Evolutionary conservation across 108 stramenopile genomes (phyloP).

Genomic region (Craspedostauros australis): DNA sequence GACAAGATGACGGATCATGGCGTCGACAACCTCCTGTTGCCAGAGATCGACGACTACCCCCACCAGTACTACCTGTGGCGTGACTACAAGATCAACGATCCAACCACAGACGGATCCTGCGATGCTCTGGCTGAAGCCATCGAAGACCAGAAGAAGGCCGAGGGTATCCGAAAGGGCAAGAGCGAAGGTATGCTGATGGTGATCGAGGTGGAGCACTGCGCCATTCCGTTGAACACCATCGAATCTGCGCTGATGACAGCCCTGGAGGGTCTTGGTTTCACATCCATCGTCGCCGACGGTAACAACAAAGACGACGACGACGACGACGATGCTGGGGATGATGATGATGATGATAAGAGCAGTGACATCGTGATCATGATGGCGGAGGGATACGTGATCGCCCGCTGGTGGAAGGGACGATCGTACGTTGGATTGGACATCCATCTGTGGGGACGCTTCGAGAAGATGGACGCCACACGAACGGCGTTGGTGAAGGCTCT

Average conservation of each 20-base stretch:
- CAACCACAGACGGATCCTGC: conserved; percentile 28
- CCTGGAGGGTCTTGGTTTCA: too few relatives aligned
- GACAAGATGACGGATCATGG: conserved; percentile 14
- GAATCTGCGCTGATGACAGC: too few relatives aligned
- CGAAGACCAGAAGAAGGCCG: neutral
- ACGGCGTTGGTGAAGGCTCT: conserved; percentile 24
- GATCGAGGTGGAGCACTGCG: too few relatives aligned
- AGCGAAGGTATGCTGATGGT: too few relatives aligned
- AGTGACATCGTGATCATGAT: conserved; percentile 9
- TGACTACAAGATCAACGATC: conserved; percentile 19
- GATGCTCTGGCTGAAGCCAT: neutral
- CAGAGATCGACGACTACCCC: neutral
- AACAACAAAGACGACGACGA: too few relatives aligned
- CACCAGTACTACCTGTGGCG: conserved; percentile 14
- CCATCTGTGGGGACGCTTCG: conserved; percentile 46
- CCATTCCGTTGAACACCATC: too few relatives aligned
- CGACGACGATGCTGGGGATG: too few relatives aligned
- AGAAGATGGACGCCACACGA: conserved; percentile 21
- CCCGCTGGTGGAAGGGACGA: conserved; percentile 11
- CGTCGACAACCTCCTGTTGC: conserved; percentile 5
- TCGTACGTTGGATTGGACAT: conserved; percentile 34
- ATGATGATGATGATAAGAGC: neutral
- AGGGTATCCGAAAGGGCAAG: neutral
- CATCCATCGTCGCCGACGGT: too few relatives aligned
- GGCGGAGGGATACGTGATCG: conserved; percentile 31